These are phyloP conservation scores for Debaryomyces maramus DNA, from an alignment of 805 yeast species.

Conservation along the genomic window DNA sequence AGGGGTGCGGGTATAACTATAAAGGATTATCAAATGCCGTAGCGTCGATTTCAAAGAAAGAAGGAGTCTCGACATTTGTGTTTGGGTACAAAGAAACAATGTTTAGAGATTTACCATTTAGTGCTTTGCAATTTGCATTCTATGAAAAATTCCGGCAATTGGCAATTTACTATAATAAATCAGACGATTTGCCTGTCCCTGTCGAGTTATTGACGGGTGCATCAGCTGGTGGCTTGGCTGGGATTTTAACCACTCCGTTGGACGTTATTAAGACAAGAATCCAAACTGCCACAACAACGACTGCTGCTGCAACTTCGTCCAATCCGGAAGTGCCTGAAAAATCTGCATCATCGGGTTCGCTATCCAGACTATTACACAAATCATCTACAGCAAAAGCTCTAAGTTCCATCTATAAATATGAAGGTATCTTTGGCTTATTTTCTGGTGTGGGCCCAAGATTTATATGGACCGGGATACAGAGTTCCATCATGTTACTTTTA, in stretches of 20 bases:
- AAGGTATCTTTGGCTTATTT: constrained; percentile 79
- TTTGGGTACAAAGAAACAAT: constrained; percentile 95
- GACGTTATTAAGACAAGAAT: constrained; percentile 91
- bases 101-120: constrained; percentile 89
- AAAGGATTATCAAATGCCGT: constrained; percentile 72
- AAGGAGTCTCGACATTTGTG: constrained; percentile 75
- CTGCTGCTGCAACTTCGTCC: constrained; percentile 7
- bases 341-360: constrained; percentile 4
- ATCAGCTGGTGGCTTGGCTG: constrained; percentile 92
- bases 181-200: constrained; percentile 50
- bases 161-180: constrained; percentile 46
- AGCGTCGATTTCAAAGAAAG: constrained; percentile 57
- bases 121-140: constrained; percentile 94
- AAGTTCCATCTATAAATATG: constrained; percentile 54
- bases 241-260: constrained; percentile 82
- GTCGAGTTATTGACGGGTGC: constrained; percentile 87
- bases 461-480: constrained; percentile 94
- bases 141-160: constrained; percentile 77
- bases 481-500: constrained; percentile 86
- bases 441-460: constrained; percentile 96
- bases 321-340: background rate
- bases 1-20: constrained; percentile 81
- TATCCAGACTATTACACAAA: constrained; percentile 13
- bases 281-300: constrained; percentile 71
- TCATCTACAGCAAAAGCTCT: constrained; percentile 34